phyloP scores from a whole-genome alignment of 495 filamentous ascomycete genomes.

The Hyaloscypha finlandica region DNA sequence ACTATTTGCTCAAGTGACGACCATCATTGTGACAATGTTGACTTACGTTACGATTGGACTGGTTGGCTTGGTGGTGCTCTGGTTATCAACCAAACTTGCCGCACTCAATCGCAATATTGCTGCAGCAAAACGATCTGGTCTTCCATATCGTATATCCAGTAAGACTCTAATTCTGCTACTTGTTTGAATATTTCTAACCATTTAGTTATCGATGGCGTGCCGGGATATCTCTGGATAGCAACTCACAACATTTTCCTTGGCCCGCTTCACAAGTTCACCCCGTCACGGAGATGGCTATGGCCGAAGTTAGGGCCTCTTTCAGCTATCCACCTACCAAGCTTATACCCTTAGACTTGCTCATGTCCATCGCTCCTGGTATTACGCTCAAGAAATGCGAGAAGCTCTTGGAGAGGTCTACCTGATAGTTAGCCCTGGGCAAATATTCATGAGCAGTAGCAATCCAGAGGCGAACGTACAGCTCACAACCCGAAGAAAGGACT shows the following conservation, averaged over 20 bases:
- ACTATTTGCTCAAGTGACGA: background rate
- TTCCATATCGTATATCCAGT: constrained; percentile 23
- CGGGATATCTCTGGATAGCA: constrained; percentile 23
- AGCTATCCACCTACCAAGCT: background rate
- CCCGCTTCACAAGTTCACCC: background rate
- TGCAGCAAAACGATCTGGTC: constrained; percentile 18
- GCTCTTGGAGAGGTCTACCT: constrained; percentile 24
- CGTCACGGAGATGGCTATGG: constrained; percentile 21
- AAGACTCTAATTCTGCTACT: background rate
- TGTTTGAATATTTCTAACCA: background rate
- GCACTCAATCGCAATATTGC: constrained; percentile 16
- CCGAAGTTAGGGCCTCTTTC: background rate
- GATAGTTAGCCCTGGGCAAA: constrained; percentile 41
- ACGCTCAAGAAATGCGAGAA: constrained; percentile 16
- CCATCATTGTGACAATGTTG: background rate
- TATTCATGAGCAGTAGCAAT: constrained; percentile 53
- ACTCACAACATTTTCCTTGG: constrained; percentile 17
- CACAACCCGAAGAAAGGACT: constrained; percentile 59
- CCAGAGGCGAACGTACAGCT: constrained; percentile 63
- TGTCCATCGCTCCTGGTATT: constrained; percentile 18
- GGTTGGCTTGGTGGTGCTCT: constrained; percentile 1
- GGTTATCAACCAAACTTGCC: constrained; percentile 7
- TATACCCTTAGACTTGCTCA: background rate
- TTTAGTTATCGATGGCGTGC: constrained; percentile 17
- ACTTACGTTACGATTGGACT: constrained; percentile 7